These are phyloP conservation scores for Rhododendron griersonianum DNA, from an alignment of 148 eudicot genomes.

Conservation along the genomic window DNA sequence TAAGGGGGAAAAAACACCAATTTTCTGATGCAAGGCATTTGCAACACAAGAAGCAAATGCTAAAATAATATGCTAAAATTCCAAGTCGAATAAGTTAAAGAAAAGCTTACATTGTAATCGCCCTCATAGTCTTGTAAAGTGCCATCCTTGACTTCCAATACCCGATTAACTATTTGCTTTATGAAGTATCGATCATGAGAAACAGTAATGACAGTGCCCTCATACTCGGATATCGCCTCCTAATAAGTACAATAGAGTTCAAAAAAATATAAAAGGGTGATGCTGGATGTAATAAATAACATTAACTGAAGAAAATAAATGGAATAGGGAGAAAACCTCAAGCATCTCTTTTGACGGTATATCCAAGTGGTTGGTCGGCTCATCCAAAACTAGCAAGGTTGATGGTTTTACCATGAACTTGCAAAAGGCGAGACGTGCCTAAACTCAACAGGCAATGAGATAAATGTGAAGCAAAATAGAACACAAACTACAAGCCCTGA, in stretches of 20 bases:
- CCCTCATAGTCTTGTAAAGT: constrained; percentile 73
- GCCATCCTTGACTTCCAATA: constrained; percentile 87
- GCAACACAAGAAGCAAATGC: neutral
- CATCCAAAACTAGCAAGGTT: constrained; percentile 88
- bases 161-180: constrained; percentile 88
- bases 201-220: constrained; percentile 87
- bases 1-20: no score
- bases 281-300: constrained; percentile 11
- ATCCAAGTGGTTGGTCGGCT: constrained; percentile 96
- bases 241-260: constrained; percentile 12
- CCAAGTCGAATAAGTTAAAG: neutral
- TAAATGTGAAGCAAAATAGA: neutral
- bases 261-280: neutral
- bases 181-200: constrained; percentile 96
- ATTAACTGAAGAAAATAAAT: neutral
- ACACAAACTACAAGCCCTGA: neutral
- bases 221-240: constrained; percentile 94
- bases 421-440: constrained; percentile 96
- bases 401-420: constrained; percentile 97
- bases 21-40: neutral
- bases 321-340: constrained; percentile 50
- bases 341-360: constrained; percentile 99
- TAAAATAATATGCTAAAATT: neutral
- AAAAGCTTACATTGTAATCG: constrained; percentile 75
- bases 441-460: constrained; percentile 11